Evolutionary conservation across 2,329 filamentous ascomycete genomes (phyloP).

Genomic region (Nothopassalora personata): DNA sequence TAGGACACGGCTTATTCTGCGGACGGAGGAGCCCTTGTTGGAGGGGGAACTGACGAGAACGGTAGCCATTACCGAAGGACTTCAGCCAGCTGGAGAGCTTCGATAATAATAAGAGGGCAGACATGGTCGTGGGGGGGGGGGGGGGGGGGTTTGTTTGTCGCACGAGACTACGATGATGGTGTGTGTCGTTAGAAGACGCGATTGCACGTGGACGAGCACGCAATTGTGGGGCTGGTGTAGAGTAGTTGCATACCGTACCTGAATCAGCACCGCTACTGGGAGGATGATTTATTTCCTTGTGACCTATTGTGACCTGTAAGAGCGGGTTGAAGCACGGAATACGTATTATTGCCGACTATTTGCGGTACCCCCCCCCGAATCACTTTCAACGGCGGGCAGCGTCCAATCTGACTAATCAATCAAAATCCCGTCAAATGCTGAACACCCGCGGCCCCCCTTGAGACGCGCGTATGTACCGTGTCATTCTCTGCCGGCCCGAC

Average conservation of each 20-base stretch:
- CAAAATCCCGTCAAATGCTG: no score
- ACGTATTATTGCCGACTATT: background rate
- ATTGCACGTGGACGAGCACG: background rate
- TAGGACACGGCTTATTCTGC: background rate
- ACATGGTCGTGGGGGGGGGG: background rate
- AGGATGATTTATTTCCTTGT: background rate
- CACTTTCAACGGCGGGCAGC: no score
- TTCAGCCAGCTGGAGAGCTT: background rate
- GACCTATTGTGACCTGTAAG: background rate
- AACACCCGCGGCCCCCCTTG: no score
- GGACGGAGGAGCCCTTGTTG: background rate
- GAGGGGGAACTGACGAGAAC: constrained; percentile 1
- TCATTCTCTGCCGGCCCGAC: no score
- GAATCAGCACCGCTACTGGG: background rate
- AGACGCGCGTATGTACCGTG: no score
- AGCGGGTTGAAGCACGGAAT: background rate
- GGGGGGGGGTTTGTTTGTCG: no score
- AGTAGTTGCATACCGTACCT: background rate
- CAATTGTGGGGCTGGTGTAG: constrained; percentile 1
- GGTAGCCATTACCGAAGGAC: background rate
- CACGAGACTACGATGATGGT: background rate
- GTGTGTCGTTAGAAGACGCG: background rate
- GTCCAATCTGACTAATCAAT: no score
- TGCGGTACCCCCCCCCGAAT: no score
- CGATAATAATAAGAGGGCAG: background rate